A percentile compares a stretch with the other conserved stretches of the same genome.
Conservation (phyloP, 2,329 filamentous ascomycete species). For the Paecilomyces variotii region DNA sequence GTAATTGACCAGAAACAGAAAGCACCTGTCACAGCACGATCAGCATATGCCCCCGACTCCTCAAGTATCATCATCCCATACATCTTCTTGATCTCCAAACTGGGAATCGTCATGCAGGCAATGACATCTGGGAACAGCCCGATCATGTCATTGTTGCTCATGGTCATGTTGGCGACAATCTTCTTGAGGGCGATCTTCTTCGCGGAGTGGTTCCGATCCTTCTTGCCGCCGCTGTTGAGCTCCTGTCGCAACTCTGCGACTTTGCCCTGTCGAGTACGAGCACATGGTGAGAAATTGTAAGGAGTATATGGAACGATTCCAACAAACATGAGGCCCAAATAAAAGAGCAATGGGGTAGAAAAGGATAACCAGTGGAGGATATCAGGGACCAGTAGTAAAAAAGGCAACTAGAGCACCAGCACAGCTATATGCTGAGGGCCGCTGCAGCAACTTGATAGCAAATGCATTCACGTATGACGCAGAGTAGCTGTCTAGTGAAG, state of each 20-base stretch:
- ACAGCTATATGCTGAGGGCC: neutral
- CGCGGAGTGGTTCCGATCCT: conserved; percentile 89
- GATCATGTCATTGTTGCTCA: conserved; percentile 99
- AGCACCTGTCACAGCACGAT: conserved; percentile 60
- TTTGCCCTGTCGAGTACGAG: conserved; percentile 69
- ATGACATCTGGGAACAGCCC: conserved; percentile 93
- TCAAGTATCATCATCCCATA: conserved; percentile 34
- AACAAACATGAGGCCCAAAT: conserved; percentile 19
- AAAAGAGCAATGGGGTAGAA: neutral
- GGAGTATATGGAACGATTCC: conserved; percentile 19
- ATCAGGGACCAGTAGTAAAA: neutral
- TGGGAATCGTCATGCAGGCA: conserved; percentile 87
- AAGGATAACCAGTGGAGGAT: conserved; percentile 1
- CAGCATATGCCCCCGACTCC: conserved; percentile 2
- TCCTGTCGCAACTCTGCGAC: conserved; percentile 93
- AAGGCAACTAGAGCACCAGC: neutral
- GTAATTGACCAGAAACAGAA: conserved; percentile 95
- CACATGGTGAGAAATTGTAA: conserved; percentile 22
- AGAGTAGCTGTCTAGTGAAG: neutral
- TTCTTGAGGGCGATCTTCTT: conserved; percentile 99
- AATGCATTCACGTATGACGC: neutral
- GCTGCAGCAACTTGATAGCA: conserved; percentile 11
- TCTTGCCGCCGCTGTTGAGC: conserved; percentile 88
- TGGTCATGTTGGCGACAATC: conserved; percentile 99
- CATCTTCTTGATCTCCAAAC: conserved; percentile 99